Evolutionary conservation across 106 monocot species (phyloP), one percentile per base, ranked within the genome.

Genomic region (Vanilla planifolia): DNA sequence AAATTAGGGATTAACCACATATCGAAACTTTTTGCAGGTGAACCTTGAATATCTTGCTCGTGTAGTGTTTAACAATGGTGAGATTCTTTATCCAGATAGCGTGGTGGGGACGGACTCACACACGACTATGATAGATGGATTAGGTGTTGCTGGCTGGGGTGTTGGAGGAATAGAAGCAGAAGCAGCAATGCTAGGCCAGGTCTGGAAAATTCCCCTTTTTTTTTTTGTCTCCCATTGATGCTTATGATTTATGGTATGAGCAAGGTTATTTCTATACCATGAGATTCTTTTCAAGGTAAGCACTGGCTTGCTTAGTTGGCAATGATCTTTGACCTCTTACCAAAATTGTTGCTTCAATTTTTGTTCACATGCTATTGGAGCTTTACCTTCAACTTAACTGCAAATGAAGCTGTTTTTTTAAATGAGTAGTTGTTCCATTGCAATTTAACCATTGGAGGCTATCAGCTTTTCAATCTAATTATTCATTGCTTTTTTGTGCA

Each of bases 81-180:
- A 86, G 8, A 42, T 95, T 14, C 82, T 95, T 42, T 89, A 95
- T 40, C 94, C 94, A 33, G 94, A 95, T 40, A 95, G 94, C 60
- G 89, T 89, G 28, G 89, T 89, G 51, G 94, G 94, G 2, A 95
- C 86, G 11, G 89, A 95, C 73, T 95, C 89, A 0, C 94, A 95
- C 71, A 95, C 89, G 10, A 95, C 89, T 62, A 95, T 95, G 94
- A 76, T 95, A n/a, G 85, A 95, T 79, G 94, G 94, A 3, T 51
- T 95, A 35, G 82, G 86, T 45, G 81, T 87, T 75, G 78, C 86
- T 66, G 82, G 86, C 11, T 87, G 86, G 86, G 89, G 94, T 55
- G 94, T 95, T 68, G 94, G 89, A 39, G 94, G 94, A 63, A 95
- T 95, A 35, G 94, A 95, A 79, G 94, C 94, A 65, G 94, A 95